Evolutionary conservation across 177 flowering plant genomes (phyloP).

Genomic region (Vitis hybrid): DNA sequence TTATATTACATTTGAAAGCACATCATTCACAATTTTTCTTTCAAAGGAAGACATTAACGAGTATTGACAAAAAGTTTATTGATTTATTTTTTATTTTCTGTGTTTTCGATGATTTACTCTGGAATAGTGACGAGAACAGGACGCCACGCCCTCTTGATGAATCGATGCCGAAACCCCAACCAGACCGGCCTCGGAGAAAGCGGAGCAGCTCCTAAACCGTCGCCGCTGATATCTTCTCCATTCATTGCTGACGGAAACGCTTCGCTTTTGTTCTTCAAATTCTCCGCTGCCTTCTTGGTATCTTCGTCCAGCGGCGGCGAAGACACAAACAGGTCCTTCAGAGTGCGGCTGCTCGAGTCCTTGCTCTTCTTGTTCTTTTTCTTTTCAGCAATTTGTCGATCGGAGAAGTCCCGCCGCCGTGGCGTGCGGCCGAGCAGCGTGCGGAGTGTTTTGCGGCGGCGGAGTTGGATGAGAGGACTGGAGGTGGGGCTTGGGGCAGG

Average conservation of each 20-base stretch:
- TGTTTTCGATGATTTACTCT: slow-evolving; percentile 11
- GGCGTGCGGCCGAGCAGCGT: slow-evolving; percentile 33
- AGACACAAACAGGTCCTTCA: slow-evolving; percentile 56
- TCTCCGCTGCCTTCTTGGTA: neutral
- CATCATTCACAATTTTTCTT: too few species aligned
- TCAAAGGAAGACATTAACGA: too few species aligned
- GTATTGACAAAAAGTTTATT: too few species aligned
- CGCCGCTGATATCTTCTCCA: neutral
- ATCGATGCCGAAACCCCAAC: slow-evolving; percentile 26
- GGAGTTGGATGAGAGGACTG: slow-evolving; percentile 50
- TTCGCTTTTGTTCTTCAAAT: neutral
- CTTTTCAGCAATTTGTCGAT: slow-evolving; percentile 13
- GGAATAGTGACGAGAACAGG: slow-evolving; percentile 32
- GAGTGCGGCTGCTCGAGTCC: slow-evolving; percentile 22
- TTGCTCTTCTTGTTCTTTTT: slow-evolving; percentile 8
- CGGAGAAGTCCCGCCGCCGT: slow-evolving; percentile 15
- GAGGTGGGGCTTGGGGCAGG: slow-evolving; percentile 57
- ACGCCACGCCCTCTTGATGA: slow-evolving; percentile 31
- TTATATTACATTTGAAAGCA: too few species aligned
- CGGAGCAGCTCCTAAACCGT: slow-evolving; percentile 9
- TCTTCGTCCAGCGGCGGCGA: slow-evolving; percentile 28
- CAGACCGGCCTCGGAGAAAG: slow-evolving; percentile 28
- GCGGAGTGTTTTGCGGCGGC: slow-evolving; percentile 43
- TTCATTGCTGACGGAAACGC: neutral
- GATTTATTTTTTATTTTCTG: neutral